phyloP scores from a whole-genome alignment of 2,329 filamentous ascomycete species.

The Colletotrichum echinochloae region DNA sequence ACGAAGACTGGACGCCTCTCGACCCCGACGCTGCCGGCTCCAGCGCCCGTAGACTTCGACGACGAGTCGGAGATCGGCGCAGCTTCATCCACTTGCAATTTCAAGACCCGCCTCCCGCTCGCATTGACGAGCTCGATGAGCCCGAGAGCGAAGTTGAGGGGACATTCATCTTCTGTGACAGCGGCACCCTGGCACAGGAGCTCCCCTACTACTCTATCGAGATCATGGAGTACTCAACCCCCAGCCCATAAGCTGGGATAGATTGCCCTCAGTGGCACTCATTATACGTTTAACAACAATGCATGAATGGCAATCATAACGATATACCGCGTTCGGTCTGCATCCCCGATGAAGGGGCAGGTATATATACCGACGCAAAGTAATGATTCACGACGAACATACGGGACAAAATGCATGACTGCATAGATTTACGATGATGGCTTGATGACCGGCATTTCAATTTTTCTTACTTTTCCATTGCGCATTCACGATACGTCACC shows the following conservation, averaged over 20 bases:
- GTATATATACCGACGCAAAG: background rate
- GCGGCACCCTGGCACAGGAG: constrained; percentile 58
- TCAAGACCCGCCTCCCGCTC: constrained; percentile 61
- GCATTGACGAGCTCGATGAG: constrained; percentile 67
- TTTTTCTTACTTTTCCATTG: background rate
- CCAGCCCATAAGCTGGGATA: constrained; percentile 25
- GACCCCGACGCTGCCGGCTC: constrained; percentile 57
- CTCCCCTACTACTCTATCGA: constrained; percentile 63
- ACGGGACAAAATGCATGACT: background rate
- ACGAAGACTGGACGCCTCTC: constrained; percentile 48
- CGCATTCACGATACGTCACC: background rate
- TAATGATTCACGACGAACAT: constrained; percentile 16
- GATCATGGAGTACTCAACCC: constrained; percentile 57
- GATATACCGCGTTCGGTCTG: constrained; percentile 15
- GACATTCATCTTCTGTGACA: constrained; percentile 36
- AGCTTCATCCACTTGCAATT: constrained; percentile 58
- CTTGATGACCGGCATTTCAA: constrained; percentile 9
- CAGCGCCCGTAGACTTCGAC: constrained; percentile 61
- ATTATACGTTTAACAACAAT: constrained; percentile 21
- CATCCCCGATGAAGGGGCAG: background rate
- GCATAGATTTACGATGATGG: constrained; percentile 13
- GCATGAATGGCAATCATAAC: background rate
- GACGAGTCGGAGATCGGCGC: constrained; percentile 59
- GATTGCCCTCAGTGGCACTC: background rate
- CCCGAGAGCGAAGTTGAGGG: constrained; percentile 59